A percentile compares a stretch with the other conserved stretches of the same genome.
Evolutionary conservation across 1,284 basidiomycete species (phyloP).

Genomic region (Naganishia cerealis): DNA sequence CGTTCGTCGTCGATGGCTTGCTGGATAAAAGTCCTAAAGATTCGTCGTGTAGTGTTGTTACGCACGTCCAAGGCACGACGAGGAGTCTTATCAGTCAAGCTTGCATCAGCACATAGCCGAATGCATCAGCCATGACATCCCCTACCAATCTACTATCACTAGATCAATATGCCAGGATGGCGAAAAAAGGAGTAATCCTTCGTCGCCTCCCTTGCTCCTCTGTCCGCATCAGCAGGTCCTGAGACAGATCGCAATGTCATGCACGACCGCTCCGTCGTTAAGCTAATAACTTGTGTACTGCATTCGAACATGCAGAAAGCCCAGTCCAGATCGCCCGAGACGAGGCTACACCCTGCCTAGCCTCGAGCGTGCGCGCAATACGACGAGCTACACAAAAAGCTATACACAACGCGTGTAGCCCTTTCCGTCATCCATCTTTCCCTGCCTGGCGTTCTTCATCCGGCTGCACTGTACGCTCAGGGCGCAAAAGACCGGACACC

Average conservation of each 20-base stretch:
- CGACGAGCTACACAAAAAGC: background rate
- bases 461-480: background rate
- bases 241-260: constrained; percentile 28
- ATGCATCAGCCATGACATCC: background rate
- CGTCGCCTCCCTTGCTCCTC: background rate
- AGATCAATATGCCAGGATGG: constrained; percentile 4
- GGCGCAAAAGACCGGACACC: background rate
- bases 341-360: constrained; percentile 1
- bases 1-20: background rate
- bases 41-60: background rate
- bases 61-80: background rate
- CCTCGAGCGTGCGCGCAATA: background rate
- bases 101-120: constrained; percentile 4
- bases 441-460: constrained; percentile 26
- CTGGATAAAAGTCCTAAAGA: background rate
- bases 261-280: background rate
- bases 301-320: constrained; percentile 11
- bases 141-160: background rate
- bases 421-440: background rate
- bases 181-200: constrained; percentile 28
- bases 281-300: background rate
- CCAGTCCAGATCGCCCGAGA: constrained; percentile 25
- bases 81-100: constrained; percentile 7
- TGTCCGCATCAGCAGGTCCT: constrained; percentile 23
- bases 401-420: constrained; percentile 1